Evolutionary conservation across 495 filamentous ascomycete species (phyloP), one percentile per base, ranked within the genome.

Genomic region (Cercophora sp.): DNA sequence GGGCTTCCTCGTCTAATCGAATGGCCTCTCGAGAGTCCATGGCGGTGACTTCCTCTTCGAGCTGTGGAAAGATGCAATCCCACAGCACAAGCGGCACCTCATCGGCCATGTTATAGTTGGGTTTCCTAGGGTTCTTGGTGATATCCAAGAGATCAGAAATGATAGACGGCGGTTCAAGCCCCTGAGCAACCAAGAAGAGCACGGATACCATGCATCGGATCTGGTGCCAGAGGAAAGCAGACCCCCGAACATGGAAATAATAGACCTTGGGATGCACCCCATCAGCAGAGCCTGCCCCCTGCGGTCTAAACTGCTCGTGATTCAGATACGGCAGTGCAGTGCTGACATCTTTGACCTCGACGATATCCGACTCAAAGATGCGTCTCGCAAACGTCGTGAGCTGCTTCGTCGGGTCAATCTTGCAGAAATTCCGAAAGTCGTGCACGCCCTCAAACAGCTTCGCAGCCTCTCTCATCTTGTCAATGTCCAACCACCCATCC

Each of bases 211-310:
- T 92, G 72, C 89, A 86, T 13, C 93, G 83, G 55, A 98, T 94
- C 69, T 98, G 93, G 66, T 98, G 94, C 92, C 92, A 98, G 39
- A 98, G 72, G 67, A 98, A 98, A 6, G 89, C 94, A n/a, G 87
- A 87, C 13, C 93, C 93, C 41, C 89, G 80, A 27, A 98, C 77
- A 19, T 82, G 82, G 64, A 97, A 91, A 46, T 86, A 83, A 71
- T 94, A 97, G 3, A 96, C 75, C 60, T 87, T 85, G 11, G 88
- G 74, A 75, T 52, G 66, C 6, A 26, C 27, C n/a, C n/a, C n/a
- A n/a, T n/a, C n/a, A 1, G 31, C 46, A 4, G 39, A 32, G 3
- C 23, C 15, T 3, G 25, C 1, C 9, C 27, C 10, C 15, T 26
- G 0, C 0, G 46, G 48, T 31, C n/a, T 62, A 59, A 31, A 56